These are phyloP conservation scores for Pseudocercospora vitis DNA, from an alignment of 2,329 filamentous ascomycete genomes.

Conservation along the genomic window DNA sequence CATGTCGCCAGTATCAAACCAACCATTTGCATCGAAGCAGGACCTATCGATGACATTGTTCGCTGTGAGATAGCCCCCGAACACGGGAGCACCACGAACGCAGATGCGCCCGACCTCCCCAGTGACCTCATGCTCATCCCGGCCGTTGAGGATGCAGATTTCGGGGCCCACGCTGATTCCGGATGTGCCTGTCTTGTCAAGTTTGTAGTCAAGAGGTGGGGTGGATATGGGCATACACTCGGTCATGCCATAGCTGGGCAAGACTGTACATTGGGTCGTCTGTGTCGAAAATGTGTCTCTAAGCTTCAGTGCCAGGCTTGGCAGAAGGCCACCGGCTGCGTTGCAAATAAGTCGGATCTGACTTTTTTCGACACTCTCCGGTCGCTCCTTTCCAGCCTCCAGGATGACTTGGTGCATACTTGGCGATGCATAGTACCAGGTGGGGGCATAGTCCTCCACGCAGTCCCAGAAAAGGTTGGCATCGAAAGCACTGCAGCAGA, in stretches of 20 bases:
- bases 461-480: constrained; percentile 59
- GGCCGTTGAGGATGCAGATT: constrained; percentile 51
- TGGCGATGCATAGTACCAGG: constrained; percentile 61
- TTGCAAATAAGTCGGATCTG: constrained; percentile 57
- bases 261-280: constrained; percentile 44
- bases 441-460: constrained; percentile 49
- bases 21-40: constrained; percentile 51
- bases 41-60: constrained; percentile 48
- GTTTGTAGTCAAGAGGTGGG: constrained; percentile 53
- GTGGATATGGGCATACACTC: constrained; percentile 62
- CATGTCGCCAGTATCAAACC: constrained; percentile 58
- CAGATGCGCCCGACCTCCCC: constrained; percentile 50
- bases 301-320: constrained; percentile 52
- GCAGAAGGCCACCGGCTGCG: constrained; percentile 55
- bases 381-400: constrained; percentile 46
- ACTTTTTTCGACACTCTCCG: constrained; percentile 44
- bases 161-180: constrained; percentile 55
- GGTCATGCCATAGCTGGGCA: constrained; percentile 62
- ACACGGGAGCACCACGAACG: constrained; percentile 54
- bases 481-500: constrained; percentile 57
- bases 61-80: constrained; percentile 51
- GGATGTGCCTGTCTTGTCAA: constrained; percentile 56
- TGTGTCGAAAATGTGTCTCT: constrained; percentile 49
- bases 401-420: constrained; percentile 59
- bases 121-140: constrained; percentile 34